Base-by-base conservation (phyloP, 768 basidiomycete species). In the Cyathus striatus region DNA sequence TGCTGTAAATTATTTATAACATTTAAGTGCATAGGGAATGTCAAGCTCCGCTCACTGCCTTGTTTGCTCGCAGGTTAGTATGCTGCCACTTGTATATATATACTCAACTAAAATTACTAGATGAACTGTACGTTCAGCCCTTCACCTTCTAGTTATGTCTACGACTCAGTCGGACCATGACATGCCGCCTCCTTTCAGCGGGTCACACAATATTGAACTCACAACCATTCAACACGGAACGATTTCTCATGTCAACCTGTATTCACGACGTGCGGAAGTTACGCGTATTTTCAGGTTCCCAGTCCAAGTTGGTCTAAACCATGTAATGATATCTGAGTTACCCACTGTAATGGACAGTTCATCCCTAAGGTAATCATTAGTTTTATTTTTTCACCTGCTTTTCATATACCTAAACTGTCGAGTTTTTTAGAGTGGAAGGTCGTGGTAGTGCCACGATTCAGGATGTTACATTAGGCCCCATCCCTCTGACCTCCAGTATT, bases 401-500 rank as follows among this genome's bases (percentile, higher is more conserved):
- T 27, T 17, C n/a, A 34, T 40, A 21, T 33, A 20, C 21, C 22
- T 38, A 16, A 40, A 40, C 10, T 44, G 7, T 22, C 1, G 9
- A 34, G 21, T 37, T 21, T 5, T 45, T 4, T 42, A 73, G 72
- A 43, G 71, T 73, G 3, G 69, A 74, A 56, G 72, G 72, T 7
- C 51, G 61, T 16, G 69, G 72, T n/a, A 49, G 56, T 30, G 72
- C 69, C 4, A 72, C 66, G 0, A 74, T 75, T 33, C 70, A 74
- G 37, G 72, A 73, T 44, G 70, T 74, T 1, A 61, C 64, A 13
- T 40, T 30, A 1, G 42, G 50, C 13, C 43, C 56, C 9, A 47
- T 38, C 13, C 47, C 57, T 2, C 37, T 54, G 4, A 13, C 33
- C 6, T 50, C 51, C 1, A n/a, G n/a, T n/a, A n/a, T n/a, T n/a